Conservation (phyloP, 208 protist genomes). For the Crithidia acanthocephali region DNA sequence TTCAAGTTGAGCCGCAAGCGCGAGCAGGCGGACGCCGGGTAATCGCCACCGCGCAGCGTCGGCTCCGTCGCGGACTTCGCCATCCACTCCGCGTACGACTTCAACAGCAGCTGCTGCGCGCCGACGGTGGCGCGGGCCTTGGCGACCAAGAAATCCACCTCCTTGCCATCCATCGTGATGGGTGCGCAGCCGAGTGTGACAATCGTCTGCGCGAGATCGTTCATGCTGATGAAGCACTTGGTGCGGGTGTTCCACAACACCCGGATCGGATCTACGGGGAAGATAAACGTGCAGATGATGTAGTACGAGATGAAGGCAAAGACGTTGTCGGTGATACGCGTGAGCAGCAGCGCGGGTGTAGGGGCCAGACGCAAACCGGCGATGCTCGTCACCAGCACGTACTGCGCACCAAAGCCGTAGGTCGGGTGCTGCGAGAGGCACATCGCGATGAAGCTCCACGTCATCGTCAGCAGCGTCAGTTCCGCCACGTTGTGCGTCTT, state of each 20-base stretch:
- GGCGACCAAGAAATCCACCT: slow-evolving; percentile 32
- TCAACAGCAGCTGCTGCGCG: slow-evolving; percentile 30
- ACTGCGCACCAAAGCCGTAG: slow-evolving; percentile 55
- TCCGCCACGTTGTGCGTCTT: slow-evolving; percentile 39
- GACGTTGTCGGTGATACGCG: slow-evolving; percentile 52
- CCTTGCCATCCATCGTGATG: slow-evolving; percentile 38
- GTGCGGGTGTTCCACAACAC: slow-evolving; percentile 49
- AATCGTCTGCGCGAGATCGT: slow-evolving; percentile 44
- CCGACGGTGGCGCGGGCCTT: slow-evolving; percentile 11
- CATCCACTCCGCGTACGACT: slow-evolving; percentile 37
- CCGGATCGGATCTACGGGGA: slow-evolving; percentile 62
- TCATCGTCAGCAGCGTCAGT: slow-evolving; percentile 36
- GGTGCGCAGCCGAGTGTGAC: slow-evolving; percentile 37
- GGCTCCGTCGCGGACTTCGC: slow-evolving; percentile 52
- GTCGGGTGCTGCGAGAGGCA: slow-evolving; percentile 41
- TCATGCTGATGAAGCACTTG: slow-evolving; percentile 35
- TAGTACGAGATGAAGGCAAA: slow-evolving; percentile 79
- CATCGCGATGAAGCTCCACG: slow-evolving; percentile 46
- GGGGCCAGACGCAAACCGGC: slow-evolving; percentile 36
- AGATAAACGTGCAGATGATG: slow-evolving; percentile 70
- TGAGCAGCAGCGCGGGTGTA: slow-evolving; percentile 36
- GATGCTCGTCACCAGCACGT: slow-evolving; percentile 50
- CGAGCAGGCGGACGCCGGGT: slow-evolving; percentile 42
- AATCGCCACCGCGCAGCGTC: slow-evolving; percentile 49
- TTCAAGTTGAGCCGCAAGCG: slow-evolving; percentile 45